Evolutionary conservation across 78 protist genomes (phyloP).

Genomic region (Dictyostelium citrinum): DNA sequence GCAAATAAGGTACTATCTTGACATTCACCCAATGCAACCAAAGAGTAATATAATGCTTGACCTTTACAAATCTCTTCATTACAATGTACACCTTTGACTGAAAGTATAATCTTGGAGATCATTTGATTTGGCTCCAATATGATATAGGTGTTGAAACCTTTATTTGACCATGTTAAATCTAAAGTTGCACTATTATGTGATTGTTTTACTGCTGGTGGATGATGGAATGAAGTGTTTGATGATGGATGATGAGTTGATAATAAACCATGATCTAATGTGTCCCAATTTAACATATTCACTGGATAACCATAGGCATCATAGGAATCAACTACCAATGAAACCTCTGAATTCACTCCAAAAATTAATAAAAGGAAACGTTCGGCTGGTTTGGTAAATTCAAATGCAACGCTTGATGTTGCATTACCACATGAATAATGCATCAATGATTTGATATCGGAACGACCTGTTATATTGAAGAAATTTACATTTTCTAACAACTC

Average conservation of each 20-base stretch:
- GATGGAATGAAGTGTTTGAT: too few relatives aligned
- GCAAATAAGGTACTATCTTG: background rate
- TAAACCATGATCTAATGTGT: slow-evolving; percentile 33
- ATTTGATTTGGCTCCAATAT: slow-evolving; percentile 31
- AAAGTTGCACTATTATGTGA: background rate
- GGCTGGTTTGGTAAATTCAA: background rate
- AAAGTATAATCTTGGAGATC: background rate
- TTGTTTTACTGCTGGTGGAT: background rate
- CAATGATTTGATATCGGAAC: background rate
- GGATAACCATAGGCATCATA: slow-evolving; percentile 22
- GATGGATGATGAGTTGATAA: background rate
- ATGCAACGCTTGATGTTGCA: background rate
- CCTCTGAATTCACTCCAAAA: slow-evolving; percentile 14
- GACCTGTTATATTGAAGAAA: slow-evolving; percentile 36
- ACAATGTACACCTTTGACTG: background rate
- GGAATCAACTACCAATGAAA: background rate
- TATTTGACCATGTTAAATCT: slow-evolving; percentile 3
- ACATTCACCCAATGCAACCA: slow-evolving; percentile 16
- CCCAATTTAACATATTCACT: slow-evolving; percentile 35
- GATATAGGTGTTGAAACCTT: slow-evolving; percentile 2
- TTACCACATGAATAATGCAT: slow-evolving; percentile 50
- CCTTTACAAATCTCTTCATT: slow-evolving; percentile 25
- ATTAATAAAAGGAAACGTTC: background rate
- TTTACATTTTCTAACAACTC: background rate
- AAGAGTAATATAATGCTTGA: slow-evolving; percentile 7